Conservation (phyloP, 192 early-diverging fungal genomes). For the Backusella luteola region DNA sequence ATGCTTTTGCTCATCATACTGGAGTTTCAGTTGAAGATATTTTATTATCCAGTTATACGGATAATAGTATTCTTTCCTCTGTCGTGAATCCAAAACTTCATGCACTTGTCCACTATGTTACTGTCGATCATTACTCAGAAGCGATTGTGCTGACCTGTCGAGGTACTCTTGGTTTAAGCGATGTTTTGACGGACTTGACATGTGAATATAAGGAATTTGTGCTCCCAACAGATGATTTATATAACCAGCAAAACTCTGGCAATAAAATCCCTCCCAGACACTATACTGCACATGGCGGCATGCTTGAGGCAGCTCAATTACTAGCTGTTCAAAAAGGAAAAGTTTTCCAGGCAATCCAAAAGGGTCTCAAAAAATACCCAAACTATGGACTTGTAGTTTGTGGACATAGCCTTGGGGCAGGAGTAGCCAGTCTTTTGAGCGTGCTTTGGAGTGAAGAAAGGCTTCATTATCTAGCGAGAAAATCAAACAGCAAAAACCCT, state of each 20-base stretch:
- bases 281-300: slow-evolving; percentile 79
- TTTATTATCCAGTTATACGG: slow-evolving; percentile 66
- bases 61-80: slow-evolving; percentile 34
- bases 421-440: slow-evolving; percentile 76
- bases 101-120: slow-evolving; percentile 76
- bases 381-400: slow-evolving; percentile 82
- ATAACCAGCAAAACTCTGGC: slow-evolving; percentile 16
- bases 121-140: slow-evolving; percentile 76
- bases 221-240: slow-evolving; percentile 35
- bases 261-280: slow-evolving; percentile 21
- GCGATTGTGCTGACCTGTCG: slow-evolving; percentile 81
- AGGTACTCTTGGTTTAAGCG: slow-evolving; percentile 83
- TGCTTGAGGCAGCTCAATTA: slow-evolving; percentile 77
- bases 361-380: slow-evolving; percentile 68
- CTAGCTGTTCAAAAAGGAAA: slow-evolving; percentile 64
- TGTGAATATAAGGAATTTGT: slow-evolving; percentile 66
- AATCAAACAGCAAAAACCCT: background rate
- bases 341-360: slow-evolving; percentile 69
- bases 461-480: background rate
- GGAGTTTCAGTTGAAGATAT: slow-evolving; percentile 72
- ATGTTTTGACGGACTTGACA: slow-evolving; percentile 86
- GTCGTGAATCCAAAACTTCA: slow-evolving; percentile 38
- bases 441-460: slow-evolving; percentile 72
- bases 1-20: slow-evolving; percentile 79
- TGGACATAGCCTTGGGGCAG: slow-evolving; percentile 88